Evolutionary conservation across 2,329 filamentous ascomycete genomes (phyloP).

Genomic region (Aspergillus oerlinghausenensis): DNA sequence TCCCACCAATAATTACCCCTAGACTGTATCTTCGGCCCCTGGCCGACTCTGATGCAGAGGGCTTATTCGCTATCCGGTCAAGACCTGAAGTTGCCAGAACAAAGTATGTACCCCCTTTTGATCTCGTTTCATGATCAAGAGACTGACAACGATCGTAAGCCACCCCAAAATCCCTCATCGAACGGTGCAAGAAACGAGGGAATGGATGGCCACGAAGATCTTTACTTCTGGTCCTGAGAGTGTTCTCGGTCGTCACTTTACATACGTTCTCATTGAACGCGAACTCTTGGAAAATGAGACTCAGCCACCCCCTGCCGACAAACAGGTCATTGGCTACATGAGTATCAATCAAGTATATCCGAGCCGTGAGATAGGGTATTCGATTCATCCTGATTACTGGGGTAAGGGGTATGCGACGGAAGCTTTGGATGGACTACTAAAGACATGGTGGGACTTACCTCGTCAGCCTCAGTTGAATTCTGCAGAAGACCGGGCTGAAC

Average conservation of each 20-base stretch:
- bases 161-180: slow-evolving; percentile 19
- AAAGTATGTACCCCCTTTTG: slow-evolving; percentile 15
- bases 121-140: background rate
- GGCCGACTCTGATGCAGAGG: slow-evolving; percentile 13
- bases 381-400: slow-evolving; percentile 21
- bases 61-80: slow-evolving; percentile 21
- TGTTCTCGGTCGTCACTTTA: slow-evolving; percentile 19
- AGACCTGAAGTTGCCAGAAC: slow-evolving; percentile 20
- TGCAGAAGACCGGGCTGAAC: background rate
- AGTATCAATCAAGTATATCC: slow-evolving; percentile 18
- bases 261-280: slow-evolving; percentile 16
- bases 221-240: slow-evolving; percentile 15
- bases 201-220: slow-evolving; percentile 21
- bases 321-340: slow-evolving; percentile 15
- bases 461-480: background rate
- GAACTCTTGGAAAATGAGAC: background rate
- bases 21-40: slow-evolving; percentile 20
- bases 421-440: slow-evolving; percentile 17
- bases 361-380: slow-evolving; percentile 23
- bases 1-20: slow-evolving; percentile 14
- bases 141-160: slow-evolving; percentile 7
- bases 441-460: slow-evolving; percentile 23
- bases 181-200: slow-evolving; percentile 18
- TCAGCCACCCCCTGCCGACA: background rate
- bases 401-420: slow-evolving; percentile 26